Evolutionary conservation across 352 stramenopile species (phyloP), one percentile per base, ranked within the genome.

Genomic region (Blastocystis sp.): DNA sequence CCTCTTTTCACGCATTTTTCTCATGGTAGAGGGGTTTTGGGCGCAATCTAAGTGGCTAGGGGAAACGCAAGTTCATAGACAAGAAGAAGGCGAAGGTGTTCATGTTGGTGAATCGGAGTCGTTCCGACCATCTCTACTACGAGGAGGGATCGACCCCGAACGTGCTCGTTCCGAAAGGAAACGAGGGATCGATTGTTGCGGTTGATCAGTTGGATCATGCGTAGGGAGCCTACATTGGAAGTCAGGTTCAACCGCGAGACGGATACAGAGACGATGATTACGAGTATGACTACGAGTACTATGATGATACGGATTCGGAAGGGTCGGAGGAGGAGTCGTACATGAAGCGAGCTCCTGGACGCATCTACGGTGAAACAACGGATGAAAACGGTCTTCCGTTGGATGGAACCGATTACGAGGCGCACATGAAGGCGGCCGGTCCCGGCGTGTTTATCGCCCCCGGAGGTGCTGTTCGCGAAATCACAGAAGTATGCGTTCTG

Each of bases 301-400:
- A 75, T 49, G 24, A 75, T 53, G 63, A 75, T 4, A 36, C 38
- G 14, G 40, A 48, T 6, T n/a, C 40, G 0, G 63, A 75, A 46
- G 63, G 57, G 24, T 42, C 44, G 42, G 67, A 78, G 34, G 67
- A 78, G 38, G 67, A 57, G 24, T 59, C 38, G 21, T 78, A 78
- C 51, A 78, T 78, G 67, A 57, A 78, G 36, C 38, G 67, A 40
- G 32, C 44, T 32, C 16, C 44, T 14, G 67, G 67, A 57, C 36
- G 67, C n/a, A 78, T 78, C 14, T 78, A 78, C 36, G 67, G 67
- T 56, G 67, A 78, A 27, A 78, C 67, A 32, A 78, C 67, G 27
- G 67, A 78, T 61, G 46, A 61, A 42, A 38, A 59, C 27, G 67
- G 67, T 3, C 32, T 78, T 57, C 67, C 67, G 24, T 27, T 78